Evolutionary conservation across 129 eudicot genomes (phyloP), one percentile per base, ranked within the genome.

Genomic region (Daucus carota): DNA sequence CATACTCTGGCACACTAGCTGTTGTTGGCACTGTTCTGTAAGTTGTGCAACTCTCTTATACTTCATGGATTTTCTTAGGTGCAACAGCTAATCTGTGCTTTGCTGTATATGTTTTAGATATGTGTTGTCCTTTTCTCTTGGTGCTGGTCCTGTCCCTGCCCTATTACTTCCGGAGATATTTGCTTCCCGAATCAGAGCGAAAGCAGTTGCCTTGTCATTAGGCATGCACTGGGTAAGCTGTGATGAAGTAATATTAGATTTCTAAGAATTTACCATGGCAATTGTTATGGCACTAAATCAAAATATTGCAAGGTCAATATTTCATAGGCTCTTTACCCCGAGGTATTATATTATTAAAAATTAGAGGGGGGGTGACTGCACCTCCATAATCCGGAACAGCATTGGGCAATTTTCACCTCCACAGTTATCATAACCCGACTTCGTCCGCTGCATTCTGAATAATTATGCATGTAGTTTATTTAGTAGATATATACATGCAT

Each of bases 131-230:
- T 94, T 94, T 41, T 91, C 98, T 62, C 97, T 94, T 80, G 98
- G 98, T 75, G 97, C 97, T 71, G 98, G 98, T 75, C 98, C 98
- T 14, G 98, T 94, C 74, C 98, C 98, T 66, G 97, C 96, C 76
- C 96, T 94, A 77, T 86, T 94, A 81, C 97, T 94, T 72, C 98
- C 97, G 0, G 97, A 94, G 80, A 91, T 94, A 42, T 94, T 94
- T 67, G 87, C 98, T 29, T 94, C 97, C 69, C 85, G 98, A 86
- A 94, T 94, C 68, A 89, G 98, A 83, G 98, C 98, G 52, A 94
- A 94, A 80, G 97, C 98, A 45, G 96, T 94, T 40, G 96, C 98
- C 32, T 84, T 94, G 77, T 91, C 98, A n/a, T 80, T 91, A 75
- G 96, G 96, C 79, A 86, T 85, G 93, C 99, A 94, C 82, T 94